phyloP scores from a whole-genome alignment of 176 grass and related monocot species.

The Avena sativa region DNA sequence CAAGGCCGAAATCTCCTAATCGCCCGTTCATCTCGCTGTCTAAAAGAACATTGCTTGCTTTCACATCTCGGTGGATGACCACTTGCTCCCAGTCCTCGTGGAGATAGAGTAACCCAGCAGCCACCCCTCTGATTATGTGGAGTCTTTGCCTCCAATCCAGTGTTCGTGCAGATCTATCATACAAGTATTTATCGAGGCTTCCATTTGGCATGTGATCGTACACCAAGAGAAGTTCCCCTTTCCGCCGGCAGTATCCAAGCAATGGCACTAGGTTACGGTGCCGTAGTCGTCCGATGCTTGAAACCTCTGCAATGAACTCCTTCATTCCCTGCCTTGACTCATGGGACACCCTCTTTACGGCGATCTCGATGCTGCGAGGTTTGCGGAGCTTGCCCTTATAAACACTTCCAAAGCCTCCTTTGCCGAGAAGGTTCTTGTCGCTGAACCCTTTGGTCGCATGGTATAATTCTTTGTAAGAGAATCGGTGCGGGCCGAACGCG shows the following conservation, averaged over 20 bases:
- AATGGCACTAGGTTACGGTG: background rate
- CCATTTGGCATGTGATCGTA: background rate
- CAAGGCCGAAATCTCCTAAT: slow-evolving; percentile 51
- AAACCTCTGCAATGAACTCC: background rate
- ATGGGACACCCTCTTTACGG: background rate
- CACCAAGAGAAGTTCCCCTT: background rate
- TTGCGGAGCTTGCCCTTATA: background rate
- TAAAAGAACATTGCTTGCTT: slow-evolving; percentile 56
- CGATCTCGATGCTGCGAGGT: background rate
- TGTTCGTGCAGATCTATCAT: background rate
- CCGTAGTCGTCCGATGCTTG: background rate
- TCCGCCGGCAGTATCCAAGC: background rate
- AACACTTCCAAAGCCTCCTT: background rate
- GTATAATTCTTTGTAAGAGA: background rate
- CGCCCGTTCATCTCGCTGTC: slow-evolving; percentile 46
- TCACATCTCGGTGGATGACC: slow-evolving; percentile 51
- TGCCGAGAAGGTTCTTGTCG: background rate
- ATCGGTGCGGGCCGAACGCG: background rate
- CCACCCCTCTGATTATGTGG: slow-evolving; percentile 35
- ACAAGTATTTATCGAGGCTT: background rate
- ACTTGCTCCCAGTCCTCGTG: slow-evolving; percentile 60
- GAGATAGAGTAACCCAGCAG: slow-evolving; percentile 38
- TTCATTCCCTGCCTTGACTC: background rate
- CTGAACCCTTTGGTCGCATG: background rate
- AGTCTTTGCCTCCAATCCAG: slow-evolving; percentile 8